phyloP scores from a whole-genome alignment of 495 filamentous ascomycete genomes.

The Neurospora sp. region DNA sequence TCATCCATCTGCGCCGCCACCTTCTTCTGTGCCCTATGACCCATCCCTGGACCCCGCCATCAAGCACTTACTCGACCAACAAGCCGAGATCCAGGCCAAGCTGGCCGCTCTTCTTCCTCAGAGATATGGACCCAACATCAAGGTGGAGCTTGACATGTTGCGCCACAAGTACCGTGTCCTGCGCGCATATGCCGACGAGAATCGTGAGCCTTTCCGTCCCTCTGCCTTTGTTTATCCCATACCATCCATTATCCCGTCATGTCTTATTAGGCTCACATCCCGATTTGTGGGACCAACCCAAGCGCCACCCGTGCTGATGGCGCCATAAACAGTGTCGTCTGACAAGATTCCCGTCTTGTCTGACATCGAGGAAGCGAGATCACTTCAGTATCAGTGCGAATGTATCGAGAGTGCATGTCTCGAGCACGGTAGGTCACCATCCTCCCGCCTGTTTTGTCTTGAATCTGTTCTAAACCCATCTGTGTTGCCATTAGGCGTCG shows the following conservation, averaged over 20 bases:
- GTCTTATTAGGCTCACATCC: neutral
- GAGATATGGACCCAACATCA: conserved; percentile 34
- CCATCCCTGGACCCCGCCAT: conserved; percentile 35
- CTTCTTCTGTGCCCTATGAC: conserved; percentile 17
- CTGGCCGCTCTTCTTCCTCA: conserved; percentile 34
- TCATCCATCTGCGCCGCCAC: conserved; percentile 1
- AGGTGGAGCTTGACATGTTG: conserved; percentile 37
- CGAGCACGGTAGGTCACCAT: conserved; percentile 32
- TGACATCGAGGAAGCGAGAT: conserved; percentile 39
- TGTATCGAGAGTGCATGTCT: conserved; percentile 39
- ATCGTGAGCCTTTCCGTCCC: conserved; percentile 28
- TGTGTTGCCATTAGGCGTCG: conserved; percentile 25
- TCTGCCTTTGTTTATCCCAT: conserved; percentile 3
- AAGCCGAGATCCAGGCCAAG: conserved; percentile 40
- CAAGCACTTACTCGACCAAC: conserved; percentile 35
- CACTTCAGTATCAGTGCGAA: conserved; percentile 39
- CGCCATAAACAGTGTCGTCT: conserved; percentile 25
- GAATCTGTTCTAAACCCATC: conserved; percentile 6
- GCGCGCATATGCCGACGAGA: conserved; percentile 29
- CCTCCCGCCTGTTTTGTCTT: neutral
- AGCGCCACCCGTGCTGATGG: conserved; percentile 21
- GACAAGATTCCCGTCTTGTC: conserved; percentile 33
- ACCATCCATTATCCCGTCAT: neutral
- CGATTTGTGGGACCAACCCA: neutral
- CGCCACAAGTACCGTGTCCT: conserved; percentile 36